These are phyloP conservation scores for Guadua angustifolia DNA, from an alignment of 176 grass and related monocot genomes.

Conservation along the genomic window DNA sequence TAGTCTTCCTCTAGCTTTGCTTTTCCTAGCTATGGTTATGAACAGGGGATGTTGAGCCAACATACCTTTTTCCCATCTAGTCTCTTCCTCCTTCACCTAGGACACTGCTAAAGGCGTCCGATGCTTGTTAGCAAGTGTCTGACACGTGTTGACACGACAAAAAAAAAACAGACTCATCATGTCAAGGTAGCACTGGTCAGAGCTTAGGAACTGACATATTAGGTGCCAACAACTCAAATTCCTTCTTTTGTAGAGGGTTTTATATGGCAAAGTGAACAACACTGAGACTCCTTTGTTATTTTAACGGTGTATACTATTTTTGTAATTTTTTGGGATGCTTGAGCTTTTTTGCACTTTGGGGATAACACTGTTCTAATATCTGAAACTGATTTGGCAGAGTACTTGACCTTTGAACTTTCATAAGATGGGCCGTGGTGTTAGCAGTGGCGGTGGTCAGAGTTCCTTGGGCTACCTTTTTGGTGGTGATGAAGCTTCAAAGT, in stretches of 20 bases:
- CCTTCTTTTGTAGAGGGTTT: background rate
- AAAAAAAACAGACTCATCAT: no score
- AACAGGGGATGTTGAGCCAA: no score
- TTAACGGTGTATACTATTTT: conserved; percentile 10
- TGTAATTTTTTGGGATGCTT: background rate
- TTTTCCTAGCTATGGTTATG: no score
- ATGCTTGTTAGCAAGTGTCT: no score
- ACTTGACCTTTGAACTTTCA: background rate
- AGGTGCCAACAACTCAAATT: conserved; percentile 13
- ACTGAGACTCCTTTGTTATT: background rate
- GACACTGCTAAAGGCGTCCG: no score
- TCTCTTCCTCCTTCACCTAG: no score
- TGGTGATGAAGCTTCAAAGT: conserved; percentile 51
- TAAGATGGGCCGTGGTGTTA: conserved; percentile 69
- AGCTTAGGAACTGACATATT: background rate
- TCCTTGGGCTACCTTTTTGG: conserved; percentile 75
- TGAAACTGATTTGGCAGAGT: conserved; percentile 39
- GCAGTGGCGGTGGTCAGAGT: conserved; percentile 67
- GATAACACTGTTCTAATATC: conserved; percentile 2
- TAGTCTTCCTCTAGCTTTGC: no score
- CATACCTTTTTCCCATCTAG: no score
- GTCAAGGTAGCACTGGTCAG: no score
- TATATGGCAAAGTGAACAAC: background rate
- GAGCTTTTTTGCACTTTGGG: background rate
- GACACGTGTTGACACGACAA: no score